These are phyloP conservation scores for Cordyceps tenuipes DNA, from an alignment of 2,329 filamentous ascomycete genomes.

Conservation along the genomic window DNA sequence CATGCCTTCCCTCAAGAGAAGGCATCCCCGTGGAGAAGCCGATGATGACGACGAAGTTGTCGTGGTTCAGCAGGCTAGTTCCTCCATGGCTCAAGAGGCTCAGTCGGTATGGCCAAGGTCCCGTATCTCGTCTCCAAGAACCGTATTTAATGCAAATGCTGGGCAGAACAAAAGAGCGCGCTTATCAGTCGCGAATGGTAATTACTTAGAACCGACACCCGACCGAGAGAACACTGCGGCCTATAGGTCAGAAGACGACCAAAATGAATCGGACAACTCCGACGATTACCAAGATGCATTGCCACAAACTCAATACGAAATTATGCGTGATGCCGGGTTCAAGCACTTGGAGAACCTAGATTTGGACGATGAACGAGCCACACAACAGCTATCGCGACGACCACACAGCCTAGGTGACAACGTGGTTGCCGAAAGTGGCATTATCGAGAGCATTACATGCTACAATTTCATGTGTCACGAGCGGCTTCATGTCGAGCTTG, in stretches of 20 bases:
- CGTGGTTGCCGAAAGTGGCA: constrained; percentile 69
- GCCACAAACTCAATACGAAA: constrained; percentile 52
- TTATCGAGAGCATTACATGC: constrained; percentile 80
- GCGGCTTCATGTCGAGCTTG: constrained; percentile 72
- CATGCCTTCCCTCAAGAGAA: constrained; percentile 4
- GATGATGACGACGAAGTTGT: not conserved
- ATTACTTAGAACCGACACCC: constrained; percentile 15
- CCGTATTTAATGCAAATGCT: not conserved
- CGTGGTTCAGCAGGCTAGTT: not conserved
- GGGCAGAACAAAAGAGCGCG: constrained; percentile 7
- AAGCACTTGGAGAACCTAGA: constrained; percentile 48
- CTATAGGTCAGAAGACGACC: constrained; percentile 9
- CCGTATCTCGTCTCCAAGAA: not conserved
- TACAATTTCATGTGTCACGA: constrained; percentile 96
- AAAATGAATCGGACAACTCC: constrained; percentile 24
- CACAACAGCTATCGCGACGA: constrained; percentile 51
- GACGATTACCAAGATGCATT: constrained; percentile 28
- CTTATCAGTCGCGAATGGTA: constrained; percentile 14
- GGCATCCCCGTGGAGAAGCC: not conserved
- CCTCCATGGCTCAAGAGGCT: not conserved
- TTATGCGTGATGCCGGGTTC: constrained; percentile 51
- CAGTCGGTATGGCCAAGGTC: not conserved
- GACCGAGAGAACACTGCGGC: constrained; percentile 18
- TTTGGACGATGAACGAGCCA: constrained; percentile 54
- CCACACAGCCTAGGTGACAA: constrained; percentile 53